A percentile compares a stretch with the other conserved stretches of the same genome.
Evolutionary conservation across 352 stramenopile genomes (phyloP).

Genomic region (Phytophthora fragariaefolia): DNA sequence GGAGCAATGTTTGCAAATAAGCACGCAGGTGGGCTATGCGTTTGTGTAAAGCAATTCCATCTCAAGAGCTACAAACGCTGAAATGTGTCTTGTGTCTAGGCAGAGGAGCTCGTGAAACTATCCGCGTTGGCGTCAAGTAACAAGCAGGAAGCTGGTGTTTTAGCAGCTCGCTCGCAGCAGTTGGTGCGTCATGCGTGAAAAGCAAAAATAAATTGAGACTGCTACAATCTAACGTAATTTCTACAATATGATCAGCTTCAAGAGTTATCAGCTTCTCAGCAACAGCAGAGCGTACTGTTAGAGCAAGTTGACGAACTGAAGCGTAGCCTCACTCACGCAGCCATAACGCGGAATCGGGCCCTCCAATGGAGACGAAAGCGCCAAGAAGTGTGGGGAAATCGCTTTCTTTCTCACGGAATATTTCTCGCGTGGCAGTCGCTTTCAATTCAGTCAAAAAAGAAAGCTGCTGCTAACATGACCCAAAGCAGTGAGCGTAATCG

Average conservation of each 20-base stretch:
- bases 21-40: constrained; percentile 25
- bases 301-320: constrained; percentile 27
- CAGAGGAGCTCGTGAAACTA: constrained; percentile 28
- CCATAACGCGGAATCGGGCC: constrained; percentile 45
- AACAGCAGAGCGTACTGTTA: constrained; percentile 22
- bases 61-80: too few species aligned
- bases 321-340: constrained; percentile 18
- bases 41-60: too few species aligned
- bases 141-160: constrained; percentile 41
- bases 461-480: constrained; percentile 6
- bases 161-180: constrained; percentile 16
- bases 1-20: constrained; percentile 15
- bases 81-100: constrained; percentile 14
- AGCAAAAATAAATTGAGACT: background rate
- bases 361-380: constrained; percentile 40
- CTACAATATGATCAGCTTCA: constrained; percentile 15
- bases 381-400: constrained; percentile 19
- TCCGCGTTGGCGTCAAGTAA: constrained; percentile 21
- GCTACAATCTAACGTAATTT: background rate
- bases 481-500: constrained; percentile 19
- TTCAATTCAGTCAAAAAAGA: constrained; percentile 9
- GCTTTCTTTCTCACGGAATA: background rate
- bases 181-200: constrained; percentile 26
- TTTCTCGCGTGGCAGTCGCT: constrained; percentile 44
- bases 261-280: constrained; percentile 33